Evolutionary conservation across 163 green algal species (phyloP), one percentile per base, ranked within the genome.

Genomic region (Smithsoniella earleae): DNA sequence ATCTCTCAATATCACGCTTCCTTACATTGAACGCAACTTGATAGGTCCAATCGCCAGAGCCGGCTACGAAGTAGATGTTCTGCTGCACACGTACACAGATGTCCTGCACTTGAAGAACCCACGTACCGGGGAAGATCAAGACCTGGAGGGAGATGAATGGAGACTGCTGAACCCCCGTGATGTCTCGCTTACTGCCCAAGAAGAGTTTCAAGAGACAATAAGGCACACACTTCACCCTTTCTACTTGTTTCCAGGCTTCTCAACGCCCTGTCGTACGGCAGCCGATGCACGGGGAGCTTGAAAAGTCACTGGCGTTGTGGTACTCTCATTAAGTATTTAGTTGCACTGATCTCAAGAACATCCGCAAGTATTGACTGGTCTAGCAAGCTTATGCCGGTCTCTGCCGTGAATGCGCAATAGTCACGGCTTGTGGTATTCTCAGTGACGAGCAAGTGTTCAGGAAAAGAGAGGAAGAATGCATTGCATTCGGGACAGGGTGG

Each of bases 131-230:
- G 49, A 64, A 64, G 49, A 64, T 27, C 8, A 6, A 6, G 49
- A 64, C 49, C 49, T 64, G 8, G 49, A 64, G 25, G 33, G 25
- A 0, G 49, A 64, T 10, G 25, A 64, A 64, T 64, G 49, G 49
- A 25, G 33, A 13, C 49, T 64, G 8, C 49, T 64, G 49, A 10
- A 64, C 6, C 49, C 49, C 13, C 33, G 33, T 27, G 49, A 64
- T 27, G 8, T 36, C 13, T 10, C 33, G 8, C 49, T 64, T 10
- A 64, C 49, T 10, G 31, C 49, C 1, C 49, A 64, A 64, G 49
- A 64, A 10, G 49, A 64, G 6, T 64, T 25, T 13, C 8, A 36
- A 8, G 6, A 64, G 13, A 10, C 6, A 27, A 64, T 64, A 10
- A 13, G 33, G 49, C 33, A 1, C 49, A 27, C 13, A 10, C 13